Percentiles rank a stretch among this genome's conserved stretches.
Evolutionary conservation across 305 asterid genomes (phyloP).

Genomic region (Rubia peregrina): DNA sequence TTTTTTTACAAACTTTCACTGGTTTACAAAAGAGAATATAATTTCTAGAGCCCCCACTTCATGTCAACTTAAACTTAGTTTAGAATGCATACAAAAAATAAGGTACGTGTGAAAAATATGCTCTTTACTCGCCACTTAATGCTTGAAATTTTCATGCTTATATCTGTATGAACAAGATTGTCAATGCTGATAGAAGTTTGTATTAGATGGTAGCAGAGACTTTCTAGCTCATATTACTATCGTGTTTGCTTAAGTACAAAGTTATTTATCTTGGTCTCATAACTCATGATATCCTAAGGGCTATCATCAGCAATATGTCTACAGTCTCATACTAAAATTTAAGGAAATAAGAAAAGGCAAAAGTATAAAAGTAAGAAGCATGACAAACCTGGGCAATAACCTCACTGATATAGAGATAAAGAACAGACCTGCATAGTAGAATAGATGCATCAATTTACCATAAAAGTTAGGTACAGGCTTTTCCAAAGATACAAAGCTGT

Average conservation of each 20-base stretch:
- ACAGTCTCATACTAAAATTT: not conserved
- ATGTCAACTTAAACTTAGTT: not conserved
- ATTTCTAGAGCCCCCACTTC: not conserved
- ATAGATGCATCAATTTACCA: constrained; percentile 11
- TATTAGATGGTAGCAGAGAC: not conserved
- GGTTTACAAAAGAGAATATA: not conserved
- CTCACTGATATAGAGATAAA: constrained; percentile 65
- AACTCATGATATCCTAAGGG: not conserved
- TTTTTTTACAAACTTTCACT: no score
- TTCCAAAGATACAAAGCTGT: not conserved
- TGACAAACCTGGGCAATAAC: constrained; percentile 68
- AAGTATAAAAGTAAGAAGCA: constrained; percentile 15
- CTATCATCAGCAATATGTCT: not conserved
- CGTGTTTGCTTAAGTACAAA: not conserved
- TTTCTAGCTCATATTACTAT: not conserved
- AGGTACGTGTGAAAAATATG: not conserved
- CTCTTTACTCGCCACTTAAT: not conserved
- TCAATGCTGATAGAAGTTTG: not conserved
- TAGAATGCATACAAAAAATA: not conserved
- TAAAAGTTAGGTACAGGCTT: not conserved
- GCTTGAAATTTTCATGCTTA: not conserved
- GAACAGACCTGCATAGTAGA: constrained; percentile 56
- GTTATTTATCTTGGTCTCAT: not conserved
- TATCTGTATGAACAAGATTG: not conserved
- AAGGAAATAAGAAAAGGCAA: not conserved